Evolutionary conservation across 371 early-diverging fungal genomes (phyloP).

Genomic region (Batrachochytrium dendrobatidis): DNA sequence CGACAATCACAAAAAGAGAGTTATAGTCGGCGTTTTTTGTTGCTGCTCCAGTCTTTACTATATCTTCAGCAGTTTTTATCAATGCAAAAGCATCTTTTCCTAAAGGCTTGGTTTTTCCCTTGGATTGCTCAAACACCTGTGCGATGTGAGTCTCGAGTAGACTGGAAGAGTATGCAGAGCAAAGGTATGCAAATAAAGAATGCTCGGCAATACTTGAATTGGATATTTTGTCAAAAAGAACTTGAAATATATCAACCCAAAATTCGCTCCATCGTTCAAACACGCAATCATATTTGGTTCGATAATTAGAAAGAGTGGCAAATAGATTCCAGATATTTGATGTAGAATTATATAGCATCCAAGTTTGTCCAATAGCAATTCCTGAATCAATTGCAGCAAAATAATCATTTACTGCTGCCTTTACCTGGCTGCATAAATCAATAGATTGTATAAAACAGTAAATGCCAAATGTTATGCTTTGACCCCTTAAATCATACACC

Average conservation of each 20-base stretch:
- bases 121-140: not conserved
- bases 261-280: not conserved
- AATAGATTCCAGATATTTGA: not conserved
- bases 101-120: not conserved
- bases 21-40: constrained; percentile 5
- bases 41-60: not conserved
- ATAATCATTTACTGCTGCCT: not conserved
- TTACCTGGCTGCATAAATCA: not conserved
- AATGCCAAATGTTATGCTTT: constrained; percentile 1
- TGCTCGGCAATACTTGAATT: not conserved
- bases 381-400: not conserved
- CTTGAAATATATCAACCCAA: not conserved
- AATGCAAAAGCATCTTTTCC: not conserved
- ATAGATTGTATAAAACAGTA: not conserved
- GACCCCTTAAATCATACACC: not conserved
- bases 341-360: not conserved
- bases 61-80: not conserved
- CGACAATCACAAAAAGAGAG: not conserved
- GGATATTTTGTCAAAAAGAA: not conserved
- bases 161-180: not conserved
- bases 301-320: not conserved
- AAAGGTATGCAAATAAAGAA: not conserved
- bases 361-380: not conserved
- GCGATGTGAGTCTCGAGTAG: not conserved
- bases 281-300: not conserved